These are phyloP conservation scores for Gomphus bonarii DNA, from an alignment of 1,284 basidiomycete species.

Conservation along the genomic window DNA sequence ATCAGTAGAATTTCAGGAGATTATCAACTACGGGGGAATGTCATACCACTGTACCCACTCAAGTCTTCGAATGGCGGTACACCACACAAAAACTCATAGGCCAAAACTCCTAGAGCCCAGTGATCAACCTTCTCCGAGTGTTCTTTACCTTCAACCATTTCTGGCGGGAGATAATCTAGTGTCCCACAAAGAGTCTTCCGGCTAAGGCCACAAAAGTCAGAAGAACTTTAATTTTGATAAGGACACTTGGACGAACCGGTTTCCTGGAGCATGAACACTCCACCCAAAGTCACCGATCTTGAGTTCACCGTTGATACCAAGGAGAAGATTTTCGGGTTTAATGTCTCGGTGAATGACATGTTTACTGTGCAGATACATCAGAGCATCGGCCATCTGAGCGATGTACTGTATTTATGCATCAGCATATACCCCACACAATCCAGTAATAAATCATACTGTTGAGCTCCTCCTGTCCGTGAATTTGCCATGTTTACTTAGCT, in stretches of 20 bases:
- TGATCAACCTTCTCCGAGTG: conserved; percentile 76
- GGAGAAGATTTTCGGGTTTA: conserved; percentile 94
- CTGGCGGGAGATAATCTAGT: too few relatives aligned
- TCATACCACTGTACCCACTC: conserved; percentile 45
- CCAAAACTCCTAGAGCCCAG: conserved; percentile 54
- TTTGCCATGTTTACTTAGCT: conserved; percentile 57
- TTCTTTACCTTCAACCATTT: conserved; percentile 73
- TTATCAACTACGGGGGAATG: not conserved
- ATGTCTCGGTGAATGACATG: conserved; percentile 75
- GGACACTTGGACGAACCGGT: conserved; percentile 31
- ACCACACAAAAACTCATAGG: conserved; percentile 91
- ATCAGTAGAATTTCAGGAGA: not conserved
- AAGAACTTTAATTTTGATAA: conserved; percentile 2
- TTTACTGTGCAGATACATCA: conserved; percentile 64
- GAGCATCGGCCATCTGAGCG: conserved; percentile 96
- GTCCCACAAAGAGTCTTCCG: conserved; percentile 55
- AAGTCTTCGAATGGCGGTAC: conserved; percentile 14
- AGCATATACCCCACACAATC: not conserved
- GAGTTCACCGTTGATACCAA: too few relatives aligned
- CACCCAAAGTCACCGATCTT: conserved; percentile 63
- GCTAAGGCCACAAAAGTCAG: conserved; percentile 13
- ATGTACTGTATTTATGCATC: conserved; percentile 55
- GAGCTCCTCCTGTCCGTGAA: conserved; percentile 85
- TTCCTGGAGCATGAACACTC: conserved; percentile 95
- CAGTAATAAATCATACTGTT: conserved; percentile 24